Evolutionary conservation across 2,329 filamentous ascomycete species (phyloP).

Genomic region (Aspergillus alliaceus): DNA sequence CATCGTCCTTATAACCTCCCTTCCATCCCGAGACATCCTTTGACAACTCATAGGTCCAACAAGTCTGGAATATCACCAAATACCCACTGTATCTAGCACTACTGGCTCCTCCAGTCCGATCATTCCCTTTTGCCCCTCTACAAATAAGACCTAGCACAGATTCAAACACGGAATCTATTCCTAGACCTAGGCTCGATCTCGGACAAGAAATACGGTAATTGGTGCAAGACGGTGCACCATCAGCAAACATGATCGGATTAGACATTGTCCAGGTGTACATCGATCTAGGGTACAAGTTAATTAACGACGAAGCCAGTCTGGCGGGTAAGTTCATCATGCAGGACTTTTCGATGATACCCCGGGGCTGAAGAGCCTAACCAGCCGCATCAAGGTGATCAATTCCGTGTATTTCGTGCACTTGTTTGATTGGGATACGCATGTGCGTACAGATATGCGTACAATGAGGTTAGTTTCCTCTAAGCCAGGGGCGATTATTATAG

Average conservation of each 20-base stretch:
- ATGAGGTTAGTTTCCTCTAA: neutral
- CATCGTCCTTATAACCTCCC: neutral
- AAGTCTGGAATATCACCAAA: neutral
- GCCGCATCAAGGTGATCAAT: neutral
- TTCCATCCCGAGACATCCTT: no score
- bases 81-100: neutral
- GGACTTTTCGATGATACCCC: neutral
- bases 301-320: neutral
- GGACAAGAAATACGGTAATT: neutral
- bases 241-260: neutral
- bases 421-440: neutral
- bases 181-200: conserved; percentile 1
- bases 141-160: neutral
- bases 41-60: neutral
- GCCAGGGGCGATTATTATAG: neutral
- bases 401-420: neutral
- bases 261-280: neutral
- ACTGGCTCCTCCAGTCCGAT: neutral
- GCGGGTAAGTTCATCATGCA: neutral
- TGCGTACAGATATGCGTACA: neutral
- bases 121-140: neutral
- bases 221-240: conserved; percentile 1
- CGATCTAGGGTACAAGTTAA: conserved; percentile 6
- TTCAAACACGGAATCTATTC: neutral
- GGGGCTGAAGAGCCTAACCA: neutral